Evolutionary conservation across 2,329 filamentous ascomycete genomes (phyloP).

Genomic region (Hypoxylon sp.): DNA sequence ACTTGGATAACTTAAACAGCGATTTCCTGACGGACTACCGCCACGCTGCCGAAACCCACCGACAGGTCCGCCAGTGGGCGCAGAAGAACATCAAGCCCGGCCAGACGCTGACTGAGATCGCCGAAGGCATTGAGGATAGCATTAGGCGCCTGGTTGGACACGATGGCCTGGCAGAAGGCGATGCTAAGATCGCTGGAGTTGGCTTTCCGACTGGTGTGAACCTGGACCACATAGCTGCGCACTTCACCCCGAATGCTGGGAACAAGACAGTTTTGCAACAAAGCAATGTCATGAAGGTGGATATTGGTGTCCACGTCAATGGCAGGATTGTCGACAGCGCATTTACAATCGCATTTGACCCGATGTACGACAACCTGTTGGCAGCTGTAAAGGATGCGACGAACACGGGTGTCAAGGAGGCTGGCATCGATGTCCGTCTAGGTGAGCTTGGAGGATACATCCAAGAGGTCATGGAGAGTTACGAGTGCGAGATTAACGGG

Average conservation of each 20-base stretch:
- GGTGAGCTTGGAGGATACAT: constrained; percentile 87
- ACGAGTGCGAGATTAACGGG: constrained; percentile 87
- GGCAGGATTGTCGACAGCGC: constrained; percentile 86
- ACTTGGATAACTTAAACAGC: constrained; percentile 84
- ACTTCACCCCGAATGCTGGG: constrained; percentile 89
- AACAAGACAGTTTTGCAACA: constrained; percentile 82
- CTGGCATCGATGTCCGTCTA: constrained; percentile 91
- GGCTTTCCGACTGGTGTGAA: constrained; percentile 89
- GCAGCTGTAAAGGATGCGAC: constrained; percentile 82
- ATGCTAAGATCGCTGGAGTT: constrained; percentile 84
- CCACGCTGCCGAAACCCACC: constrained; percentile 88
- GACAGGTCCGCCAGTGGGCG: constrained; percentile 87
- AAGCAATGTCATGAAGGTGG: constrained; percentile 85
- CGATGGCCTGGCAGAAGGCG: constrained; percentile 81
- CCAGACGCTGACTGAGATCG: constrained; percentile 84
- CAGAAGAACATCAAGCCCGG: constrained; percentile 86
- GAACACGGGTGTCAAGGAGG: constrained; percentile 89
- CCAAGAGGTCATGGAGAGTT: constrained; percentile 94
- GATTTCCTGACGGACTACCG: constrained; percentile 87
- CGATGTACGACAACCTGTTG: constrained; percentile 81
- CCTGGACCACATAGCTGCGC: constrained; percentile 87
- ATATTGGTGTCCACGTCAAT: constrained; percentile 86
- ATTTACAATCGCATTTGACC: constrained; percentile 84
- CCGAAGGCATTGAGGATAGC: constrained; percentile 87
- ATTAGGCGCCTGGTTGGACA: constrained; percentile 84